Base-by-base conservation (phyloP, 371 early-diverging fungal genomes). In the Apophysomyces elegans region DNA sequence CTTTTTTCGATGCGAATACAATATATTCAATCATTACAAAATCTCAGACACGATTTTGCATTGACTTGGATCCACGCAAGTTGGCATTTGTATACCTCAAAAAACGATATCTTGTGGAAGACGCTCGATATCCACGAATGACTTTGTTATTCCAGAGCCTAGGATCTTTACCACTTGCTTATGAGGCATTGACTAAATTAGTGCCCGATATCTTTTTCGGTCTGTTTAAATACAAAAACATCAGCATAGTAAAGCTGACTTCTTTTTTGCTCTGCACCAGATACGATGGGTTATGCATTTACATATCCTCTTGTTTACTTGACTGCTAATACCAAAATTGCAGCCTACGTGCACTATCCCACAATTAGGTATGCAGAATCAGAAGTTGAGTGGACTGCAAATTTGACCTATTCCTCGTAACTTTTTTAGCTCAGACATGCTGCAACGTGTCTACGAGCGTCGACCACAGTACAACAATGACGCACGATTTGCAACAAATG, bases 241-340 rank as follows among this genome's bases (percentile, higher is more conserved):
- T 13, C 13, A 14, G 13, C 9, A 37, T 14, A 41, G 36, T 26
- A 56, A 58, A 11, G 14, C 3, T 37, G n/a, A 50, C 41, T 60
- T 11, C 35, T 36, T 18, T 36, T 16, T 37, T 26, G 50, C 37
- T 54, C 7, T 46, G 18, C 18, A 16, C 36, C 71, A 92, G 97
- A 99, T 67, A 95, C 98, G 0, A 90, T 96, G 81, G 99, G 99
- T 26, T 96, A 91, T 70, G 96, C 96, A 9, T 97, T 98, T 66
- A 92, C 92, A 1, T 96, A 93, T 70, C 98, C 97, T 5, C 43
- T 95, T 2, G 91, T 91, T 0, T 84, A 84, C 66, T 65, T 81
- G 37, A 63, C 95, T n/a, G 81, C 85, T 14, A 76, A 84, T 0
- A 76, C 80, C 68, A 85, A 76, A 47, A 88, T 97, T 11, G 88